Base-by-base conservation (phyloP, 495 filamentous ascomycete genomes). In the Venustampulla echinocandica region DNA sequence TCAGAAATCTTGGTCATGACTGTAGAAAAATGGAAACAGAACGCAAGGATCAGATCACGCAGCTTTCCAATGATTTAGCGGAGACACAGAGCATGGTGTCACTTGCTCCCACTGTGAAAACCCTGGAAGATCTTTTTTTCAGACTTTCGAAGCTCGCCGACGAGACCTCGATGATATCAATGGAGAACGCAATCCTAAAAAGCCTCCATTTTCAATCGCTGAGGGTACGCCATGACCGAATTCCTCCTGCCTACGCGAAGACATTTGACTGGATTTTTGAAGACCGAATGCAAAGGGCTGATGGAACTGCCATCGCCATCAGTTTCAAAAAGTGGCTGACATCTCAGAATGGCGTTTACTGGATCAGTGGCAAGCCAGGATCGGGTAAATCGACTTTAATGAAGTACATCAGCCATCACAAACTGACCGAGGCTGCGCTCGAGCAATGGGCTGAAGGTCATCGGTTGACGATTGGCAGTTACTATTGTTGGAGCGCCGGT, bases 401-500 rank as follows among this genome's bases (percentile, higher is more conserved):
- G 57, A 56, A 56, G 13, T 53, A 51, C 40, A n/a, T 59, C 1
- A 25, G 21, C 14, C 21, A 46, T 21, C 53, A 63, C 38, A 1
- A 22, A 3, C 34, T 14, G 9, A 60, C 54, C 19, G 0, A 33
- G 36, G 24, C 48, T 37, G 25, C 25, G 11, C 52, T 62, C 6
- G 15, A 10, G 9, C 6, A 9, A 10, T 37, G 34, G 34, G 15
- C 34, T 6, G 17, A 18, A 37, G 9, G 6, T 37, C 9, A 17
- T 10, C 9, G 15, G 9, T 5, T 18, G 5, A 10, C 17, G 9
- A 15, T 37, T 37, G 34, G 23, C 6, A 52, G 49, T 14, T 70
- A 64, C 47, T 76, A 65, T 51, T 75, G 71, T 50, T 76, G 69
- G 65, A 58, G 47, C 32, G 20, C 63, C 1, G 68, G 68, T 0